Conservation (phyloP, 345 rosid genomes). For the Noccaea caerulescens region DNA sequence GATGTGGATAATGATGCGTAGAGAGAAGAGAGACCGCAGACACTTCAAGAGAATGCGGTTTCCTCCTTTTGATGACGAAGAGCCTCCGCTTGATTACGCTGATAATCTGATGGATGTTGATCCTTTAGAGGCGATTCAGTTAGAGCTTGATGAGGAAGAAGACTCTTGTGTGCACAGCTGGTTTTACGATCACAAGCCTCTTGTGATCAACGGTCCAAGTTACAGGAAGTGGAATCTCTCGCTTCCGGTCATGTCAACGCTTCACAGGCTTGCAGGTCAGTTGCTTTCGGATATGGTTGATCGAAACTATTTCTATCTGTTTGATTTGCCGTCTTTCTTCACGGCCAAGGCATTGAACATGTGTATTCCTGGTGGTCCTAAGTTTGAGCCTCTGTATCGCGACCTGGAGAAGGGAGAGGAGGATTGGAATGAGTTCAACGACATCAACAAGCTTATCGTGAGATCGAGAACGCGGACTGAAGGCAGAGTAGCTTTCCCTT, state of each 20-base stretch:
- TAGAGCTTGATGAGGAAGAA: constrained; percentile 86
- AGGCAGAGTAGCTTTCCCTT: constrained; percentile 77
- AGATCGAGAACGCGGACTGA: constrained; percentile 83
- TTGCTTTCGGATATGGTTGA: constrained; percentile 88
- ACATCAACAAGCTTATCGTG: constrained; percentile 84
- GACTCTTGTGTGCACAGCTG: constrained; percentile 85
- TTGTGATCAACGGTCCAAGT: constrained; percentile 90
- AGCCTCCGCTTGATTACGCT: constrained; percentile 89
- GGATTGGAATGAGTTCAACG: constrained; percentile 96
- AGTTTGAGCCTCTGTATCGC: constrained; percentile 88
- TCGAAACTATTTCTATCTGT: constrained; percentile 86
- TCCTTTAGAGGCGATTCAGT: constrained; percentile 84
- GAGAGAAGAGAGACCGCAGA: constrained; percentile 90
- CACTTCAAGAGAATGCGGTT: constrained; percentile 96
- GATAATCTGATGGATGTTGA: constrained; percentile 89
- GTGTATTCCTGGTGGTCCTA: constrained; percentile 98
- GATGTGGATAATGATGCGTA: constrained; percentile 99
- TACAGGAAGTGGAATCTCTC: constrained; percentile 93
- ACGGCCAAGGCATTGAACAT: constrained; percentile 92
- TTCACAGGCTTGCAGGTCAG: constrained; percentile 94
- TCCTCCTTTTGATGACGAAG: constrained; percentile 97
- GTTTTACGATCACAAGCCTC: constrained; percentile 97
- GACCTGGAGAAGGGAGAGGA: constrained; percentile 97
- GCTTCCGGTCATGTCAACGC: constrained; percentile 92
- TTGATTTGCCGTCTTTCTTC: constrained; percentile 92